Evolutionary conservation across 148 eudicot genomes (phyloP), one percentile per base, ranked within the genome.

Genomic region (Silene conica): DNA sequence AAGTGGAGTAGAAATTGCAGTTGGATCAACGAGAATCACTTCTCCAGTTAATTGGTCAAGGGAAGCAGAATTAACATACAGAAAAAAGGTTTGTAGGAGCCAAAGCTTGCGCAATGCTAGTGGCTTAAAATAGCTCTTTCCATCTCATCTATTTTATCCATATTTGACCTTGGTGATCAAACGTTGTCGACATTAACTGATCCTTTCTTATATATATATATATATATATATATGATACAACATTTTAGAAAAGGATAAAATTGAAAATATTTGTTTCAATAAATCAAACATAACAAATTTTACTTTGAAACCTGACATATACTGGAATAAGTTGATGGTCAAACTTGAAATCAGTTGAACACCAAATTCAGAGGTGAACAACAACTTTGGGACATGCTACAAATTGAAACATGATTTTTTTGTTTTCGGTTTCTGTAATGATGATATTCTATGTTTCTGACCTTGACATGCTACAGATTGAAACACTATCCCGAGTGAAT

Each of bases 1-100:
- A 69, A 92, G 93, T 82, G 98, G 98, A 74, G 93, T 88, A 72
- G 98, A 94, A 80, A 92, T 94, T 67, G 84, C 85, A 60, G 97
- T 94, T 82, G 85, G 68, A 54, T 92, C 98, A 48, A 88, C 92
- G 16, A 67, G 75, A 12, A 73, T 88, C 65, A 77, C 68, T 61
- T 83, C 90, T 61, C 21, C 78, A 46, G 82, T 72, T 61, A 90
- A 90, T 57, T 94, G 98, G 98, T 78, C 93, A 21, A 85, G 80
- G 63, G 82, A 76, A 48, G 84, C 87, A 9, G 97, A 92, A 85
- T 21, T 81, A 46, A 80, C 83, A 6, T 94, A 84, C 81, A 72
- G 92, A 60, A 88, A 87, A 81, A 92, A 90, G 97, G 98, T 94
- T 73, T 55, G 82, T 79, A 48, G 8, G 19, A 26, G 55, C 55